Evolutionary conservation across 2,329 filamentous ascomycete species (phyloP), one percentile per base, ranked within the genome.

Genomic region (Neopestalotiopsis sp.): DNA sequence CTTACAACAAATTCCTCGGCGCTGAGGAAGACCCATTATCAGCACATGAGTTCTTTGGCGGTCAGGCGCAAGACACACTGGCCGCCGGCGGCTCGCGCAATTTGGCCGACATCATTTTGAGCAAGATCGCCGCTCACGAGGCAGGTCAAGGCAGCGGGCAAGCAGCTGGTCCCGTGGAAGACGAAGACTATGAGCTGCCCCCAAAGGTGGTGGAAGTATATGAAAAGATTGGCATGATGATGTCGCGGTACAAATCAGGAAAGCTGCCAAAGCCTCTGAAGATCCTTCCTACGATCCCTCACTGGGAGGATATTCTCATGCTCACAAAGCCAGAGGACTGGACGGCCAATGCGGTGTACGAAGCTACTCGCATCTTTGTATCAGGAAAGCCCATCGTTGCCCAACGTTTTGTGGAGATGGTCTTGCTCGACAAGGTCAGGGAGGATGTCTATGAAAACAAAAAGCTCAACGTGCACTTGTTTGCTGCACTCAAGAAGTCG

Each of bases 201-300:
- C 91, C 91, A 58, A 98, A 97, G 82, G 94, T 98, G 14, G 88
- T 98, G 17, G 95, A 98, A 78, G 95, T 97, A 17, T 98, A 97
- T 80, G 92, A 92, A 70, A 97, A 97, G 90, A 91, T 97, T 74
- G 95, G 95, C 70, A 86, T 95, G 73, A 92, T 98, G 70, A 87
- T 99, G 69, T 94, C 94, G 32, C 90, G 95, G 72, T 98, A 97
- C 85, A 97, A 97, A 82, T 95, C 93, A 14, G 96, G 96, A n/a
- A 95, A 95, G 72, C 88, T 98, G 32, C 95, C 95, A 38, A 98
- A 98, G 81, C 95, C 94, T 1, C 97, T 99, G 87, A 98, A 98
- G 82, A 94, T 98, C 72, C 88, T 99, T 9, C 96, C 96, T 2
- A 95, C 94, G 0, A 89, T 98, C 14, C 94, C 94, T 7, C 90